Evolutionary conservation across 139 green algal genomes (phyloP), one percentile per base, ranked within the genome.

Genomic region (Gonium pectorale): DNA sequence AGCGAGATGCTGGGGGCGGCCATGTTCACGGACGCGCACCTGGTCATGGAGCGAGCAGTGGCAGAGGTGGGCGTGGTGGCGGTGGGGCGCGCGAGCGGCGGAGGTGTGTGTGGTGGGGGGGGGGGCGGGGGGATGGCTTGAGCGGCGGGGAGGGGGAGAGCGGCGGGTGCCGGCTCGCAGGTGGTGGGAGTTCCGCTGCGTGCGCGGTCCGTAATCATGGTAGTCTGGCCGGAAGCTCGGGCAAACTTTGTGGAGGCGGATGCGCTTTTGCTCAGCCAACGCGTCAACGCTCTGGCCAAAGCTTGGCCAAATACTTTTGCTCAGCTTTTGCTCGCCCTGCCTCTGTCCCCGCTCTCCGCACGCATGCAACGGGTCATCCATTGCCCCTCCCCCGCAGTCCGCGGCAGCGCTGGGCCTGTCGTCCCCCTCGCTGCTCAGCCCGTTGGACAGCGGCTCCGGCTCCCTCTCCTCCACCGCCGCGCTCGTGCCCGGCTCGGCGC

Each of bases 1-100:
- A 85, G 89, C 35, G 89, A 95, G 77, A 86, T 93, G 63, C 79
- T 91, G 56, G 49, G 78, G 27, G 74, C 86, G 51, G 87, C 75
- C 44, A 86, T 78, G 81, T 88, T 75, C 75, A 81, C 51, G 60
- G 68, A 88, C 8, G 81, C 72, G 64, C 33, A 81, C 56, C 24
- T 54, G n/a, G 80, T 81, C 24, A 69, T 90, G 73, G 86, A 87
- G 79, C 17, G 69, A 15, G 79, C 79, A 3, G 74, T 85, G 8
- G 62, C 64, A 13, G 83, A 86, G 73, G 83, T 81, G 54, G 15
- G 54, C 9, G 11, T 4, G 40, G 24, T 43, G 37, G 38, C 29
- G 26, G 0, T 44, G 69, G 40, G 40, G 2, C 24, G 31, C 31
- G 6, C 19, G 56, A 68, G 7, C 37, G 43, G n/a, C 19, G 41